These are phyloP conservation scores for Cyberlindnera mycetangii DNA, from an alignment of 805 yeast species.

Conservation along the genomic window DNA sequence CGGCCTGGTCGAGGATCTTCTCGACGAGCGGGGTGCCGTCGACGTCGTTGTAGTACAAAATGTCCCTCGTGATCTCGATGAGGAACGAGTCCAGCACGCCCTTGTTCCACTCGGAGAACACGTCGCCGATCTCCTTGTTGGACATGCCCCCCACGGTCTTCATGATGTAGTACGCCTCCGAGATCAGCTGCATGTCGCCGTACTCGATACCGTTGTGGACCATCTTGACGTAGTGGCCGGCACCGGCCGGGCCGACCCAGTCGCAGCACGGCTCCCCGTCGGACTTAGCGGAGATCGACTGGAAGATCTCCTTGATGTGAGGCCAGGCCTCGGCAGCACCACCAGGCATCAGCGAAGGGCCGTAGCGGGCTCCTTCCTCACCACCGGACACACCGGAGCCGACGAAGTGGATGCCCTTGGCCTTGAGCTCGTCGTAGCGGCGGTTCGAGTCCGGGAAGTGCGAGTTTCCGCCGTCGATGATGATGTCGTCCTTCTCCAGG, in stretches of 20 bases:
- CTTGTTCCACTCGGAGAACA: constrained; percentile 89
- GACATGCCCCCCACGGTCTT: constrained; percentile 90
- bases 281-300: constrained; percentile 90
- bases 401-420: constrained; percentile 85
- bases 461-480: constrained; percentile 99
- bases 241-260: constrained; percentile 99
- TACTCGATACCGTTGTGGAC: constrained; percentile 99
- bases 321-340: constrained; percentile 99
- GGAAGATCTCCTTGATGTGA: constrained; percentile 94
- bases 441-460: constrained; percentile 99
- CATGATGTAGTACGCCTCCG: constrained; percentile 96
- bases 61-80: constrained; percentile 95
- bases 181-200: constrained; percentile 99
- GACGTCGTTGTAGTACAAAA: constrained; percentile 81
- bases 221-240: constrained; percentile 99
- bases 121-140: constrained; percentile 90
- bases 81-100: constrained; percentile 98
- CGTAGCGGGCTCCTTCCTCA: constrained; percentile 99
- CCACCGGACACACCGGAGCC: constrained; percentile 99
- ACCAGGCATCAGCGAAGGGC: constrained; percentile 99
- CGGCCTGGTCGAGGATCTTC: constrained; percentile 95
- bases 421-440: constrained; percentile 85
- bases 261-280: constrained; percentile 99
- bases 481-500: constrained; percentile 95
- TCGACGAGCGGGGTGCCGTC: constrained; percentile 94